Conservation (phyloP, 257 asterid species). For the Coffea canephora region DNA sequence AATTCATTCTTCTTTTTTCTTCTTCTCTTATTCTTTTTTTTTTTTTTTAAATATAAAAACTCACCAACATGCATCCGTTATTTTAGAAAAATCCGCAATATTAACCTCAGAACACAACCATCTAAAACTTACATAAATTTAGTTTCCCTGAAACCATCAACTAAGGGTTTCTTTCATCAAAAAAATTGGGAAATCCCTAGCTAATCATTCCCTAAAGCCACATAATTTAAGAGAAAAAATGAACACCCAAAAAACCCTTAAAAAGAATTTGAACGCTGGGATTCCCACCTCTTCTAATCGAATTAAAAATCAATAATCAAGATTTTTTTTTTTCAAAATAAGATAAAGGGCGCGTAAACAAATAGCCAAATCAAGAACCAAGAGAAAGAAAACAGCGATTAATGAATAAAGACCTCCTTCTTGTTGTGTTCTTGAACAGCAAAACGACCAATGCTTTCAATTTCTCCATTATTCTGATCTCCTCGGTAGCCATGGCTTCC, state of each 20-base stretch:
- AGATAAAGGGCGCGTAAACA: background rate
- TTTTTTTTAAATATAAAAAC: no score
- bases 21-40: no score
- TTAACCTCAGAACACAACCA: background rate
- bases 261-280: no score
- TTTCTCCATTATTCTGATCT: conserved; percentile 27
- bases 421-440: conserved; percentile 50
- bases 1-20: no score
- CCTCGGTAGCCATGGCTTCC: conserved; percentile 27
- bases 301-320: background rate
- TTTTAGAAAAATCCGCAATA: background rate
- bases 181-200: background rate
- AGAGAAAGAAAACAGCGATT: background rate
- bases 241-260: background rate
- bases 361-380: background rate
- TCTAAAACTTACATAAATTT: background rate
- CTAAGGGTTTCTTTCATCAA: background rate
- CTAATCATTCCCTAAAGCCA: background rate
- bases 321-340: no score
- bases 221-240: background rate
- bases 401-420: conserved; percentile 26
- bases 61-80: background rate
- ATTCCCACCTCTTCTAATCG: background rate
- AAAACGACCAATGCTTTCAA: conserved; percentile 44
- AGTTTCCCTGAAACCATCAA: background rate